A percentile compares a stretch with the other conserved stretches of the same genome.
These are phyloP conservation scores for Solanum hybrid DNA, from an alignment of 305 asterid genomes.

Conservation along the genomic window DNA sequence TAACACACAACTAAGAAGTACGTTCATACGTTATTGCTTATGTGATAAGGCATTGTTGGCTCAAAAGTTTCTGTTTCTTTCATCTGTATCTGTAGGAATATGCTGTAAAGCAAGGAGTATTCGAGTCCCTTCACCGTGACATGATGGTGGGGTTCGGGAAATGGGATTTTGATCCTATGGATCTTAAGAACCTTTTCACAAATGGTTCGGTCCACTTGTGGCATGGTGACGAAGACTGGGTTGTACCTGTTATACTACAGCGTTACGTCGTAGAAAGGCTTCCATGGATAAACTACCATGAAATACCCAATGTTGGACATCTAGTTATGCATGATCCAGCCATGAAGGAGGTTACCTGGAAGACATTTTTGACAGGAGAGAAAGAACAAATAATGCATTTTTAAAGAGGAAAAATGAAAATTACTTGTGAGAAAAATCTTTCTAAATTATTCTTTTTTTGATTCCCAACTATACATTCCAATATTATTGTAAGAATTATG, in stretches of 20 bases:
- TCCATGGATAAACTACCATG: conserved; percentile 74
- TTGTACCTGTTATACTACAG: conserved; percentile 60
- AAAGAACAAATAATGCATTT: background rate
- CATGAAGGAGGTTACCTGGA: conserved; percentile 36
- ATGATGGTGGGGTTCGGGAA: conserved; percentile 57
- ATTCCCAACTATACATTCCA: background rate
- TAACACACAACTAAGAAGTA: background rate
- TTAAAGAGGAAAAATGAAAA: background rate
- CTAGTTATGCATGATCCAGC: conserved; percentile 32
- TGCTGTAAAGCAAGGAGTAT: conserved; percentile 47
- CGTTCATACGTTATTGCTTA: background rate
- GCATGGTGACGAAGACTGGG: conserved; percentile 68
- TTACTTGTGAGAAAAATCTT: background rate
- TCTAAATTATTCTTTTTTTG: background rate
- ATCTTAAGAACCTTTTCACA: conserved; percentile 40
- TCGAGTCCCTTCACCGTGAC: conserved; percentile 60
- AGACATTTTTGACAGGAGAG: conserved; percentile 32
- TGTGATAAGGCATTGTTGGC: background rate
- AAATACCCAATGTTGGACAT: conserved; percentile 59
- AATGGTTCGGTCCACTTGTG: conserved; percentile 49
- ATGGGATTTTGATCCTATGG: conserved; percentile 70
- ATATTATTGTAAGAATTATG: background rate
- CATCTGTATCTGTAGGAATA: conserved; percentile 41
- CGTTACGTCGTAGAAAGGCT: conserved; percentile 52
- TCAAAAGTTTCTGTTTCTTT: background rate